phyloP scores from a whole-genome alignment of 208 protist species.

The Leishmania braziliensis region DNA sequence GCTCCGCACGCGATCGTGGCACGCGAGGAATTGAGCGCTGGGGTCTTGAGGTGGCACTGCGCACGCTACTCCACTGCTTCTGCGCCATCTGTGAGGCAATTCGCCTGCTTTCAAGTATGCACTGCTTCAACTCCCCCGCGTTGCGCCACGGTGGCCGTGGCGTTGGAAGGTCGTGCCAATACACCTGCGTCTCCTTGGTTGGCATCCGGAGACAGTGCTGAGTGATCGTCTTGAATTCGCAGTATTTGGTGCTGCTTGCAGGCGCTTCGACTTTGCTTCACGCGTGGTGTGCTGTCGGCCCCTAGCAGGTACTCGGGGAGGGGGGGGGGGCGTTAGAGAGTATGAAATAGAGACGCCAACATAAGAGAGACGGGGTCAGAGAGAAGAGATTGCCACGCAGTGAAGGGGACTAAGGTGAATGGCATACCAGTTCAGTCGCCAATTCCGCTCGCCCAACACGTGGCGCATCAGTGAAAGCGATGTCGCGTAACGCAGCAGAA shows the following conservation, averaged over 20 bases:
- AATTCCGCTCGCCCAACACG: neutral
- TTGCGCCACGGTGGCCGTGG: slow-evolving; percentile 23
- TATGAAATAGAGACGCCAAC: neutral
- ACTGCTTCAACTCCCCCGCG: slow-evolving; percentile 14
- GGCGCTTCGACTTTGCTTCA: neutral
- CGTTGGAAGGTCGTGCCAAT: slow-evolving; percentile 28
- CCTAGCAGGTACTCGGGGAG: neutral
- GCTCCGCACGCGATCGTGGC: neutral
- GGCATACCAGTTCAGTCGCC: neutral
- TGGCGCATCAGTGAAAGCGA: neutral
- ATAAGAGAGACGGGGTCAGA: neutral
- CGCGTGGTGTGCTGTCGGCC: neutral
- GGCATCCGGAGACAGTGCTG: slow-evolving; percentile 14
- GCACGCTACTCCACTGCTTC: neutral
- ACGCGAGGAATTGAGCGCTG: neutral
- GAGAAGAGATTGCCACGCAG: neutral
- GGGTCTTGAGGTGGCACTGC: neutral
- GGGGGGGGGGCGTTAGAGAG: neutral
- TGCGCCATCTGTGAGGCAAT: neutral
- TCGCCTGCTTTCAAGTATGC: slow-evolving; percentile 16
- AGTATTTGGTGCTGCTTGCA: neutral
- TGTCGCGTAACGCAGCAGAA: neutral
- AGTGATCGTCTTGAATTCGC: neutral
- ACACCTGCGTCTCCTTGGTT: slow-evolving; percentile 29
- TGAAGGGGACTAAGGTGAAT: neutral